Conservation (phyloP, 2,329 filamentous ascomycete species). For the Clonostachys rhizophaga region DNA sequence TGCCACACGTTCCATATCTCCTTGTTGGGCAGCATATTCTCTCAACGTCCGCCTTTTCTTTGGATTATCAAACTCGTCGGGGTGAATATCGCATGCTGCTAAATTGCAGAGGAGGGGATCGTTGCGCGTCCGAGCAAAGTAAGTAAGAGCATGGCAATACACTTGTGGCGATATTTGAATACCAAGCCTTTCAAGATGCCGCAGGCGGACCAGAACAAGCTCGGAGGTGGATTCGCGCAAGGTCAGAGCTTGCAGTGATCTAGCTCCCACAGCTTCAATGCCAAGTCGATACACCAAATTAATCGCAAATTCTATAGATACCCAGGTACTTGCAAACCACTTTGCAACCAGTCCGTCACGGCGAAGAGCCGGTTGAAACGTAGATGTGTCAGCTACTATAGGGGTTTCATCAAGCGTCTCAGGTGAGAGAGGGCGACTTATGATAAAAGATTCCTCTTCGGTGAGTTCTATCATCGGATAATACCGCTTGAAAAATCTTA, state of each 20-base stretch:
- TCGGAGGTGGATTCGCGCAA: constrained; percentile 53
- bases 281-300: constrained; percentile 67
- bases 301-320: constrained; percentile 69
- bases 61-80: constrained; percentile 47
- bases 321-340: constrained; percentile 70
- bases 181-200: constrained; percentile 53
- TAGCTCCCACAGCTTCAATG: constrained; percentile 66
- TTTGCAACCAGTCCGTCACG: constrained; percentile 69
- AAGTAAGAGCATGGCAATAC: constrained; percentile 62
- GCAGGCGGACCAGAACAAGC: constrained; percentile 54
- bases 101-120: constrained; percentile 39
- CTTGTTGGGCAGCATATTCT: constrained; percentile 24
- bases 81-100: constrained; percentile 45
- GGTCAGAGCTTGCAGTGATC: constrained; percentile 74
- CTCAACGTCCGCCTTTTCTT: constrained; percentile 32
- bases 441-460: constrained; percentile 21
- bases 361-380: not conserved
- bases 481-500: constrained; percentile 41
- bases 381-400: not conserved
- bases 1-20: constrained; percentile 30
- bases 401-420: not conserved
- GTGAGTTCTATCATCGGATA: constrained; percentile 31
- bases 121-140: constrained; percentile 56
- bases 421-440: not conserved
- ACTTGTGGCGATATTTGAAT: constrained; percentile 59